Evolutionary conservation across 1,139 yeast species (phyloP), one percentile per base, ranked within the genome.

Genomic region (Saccharomyces pastorianus): DNA sequence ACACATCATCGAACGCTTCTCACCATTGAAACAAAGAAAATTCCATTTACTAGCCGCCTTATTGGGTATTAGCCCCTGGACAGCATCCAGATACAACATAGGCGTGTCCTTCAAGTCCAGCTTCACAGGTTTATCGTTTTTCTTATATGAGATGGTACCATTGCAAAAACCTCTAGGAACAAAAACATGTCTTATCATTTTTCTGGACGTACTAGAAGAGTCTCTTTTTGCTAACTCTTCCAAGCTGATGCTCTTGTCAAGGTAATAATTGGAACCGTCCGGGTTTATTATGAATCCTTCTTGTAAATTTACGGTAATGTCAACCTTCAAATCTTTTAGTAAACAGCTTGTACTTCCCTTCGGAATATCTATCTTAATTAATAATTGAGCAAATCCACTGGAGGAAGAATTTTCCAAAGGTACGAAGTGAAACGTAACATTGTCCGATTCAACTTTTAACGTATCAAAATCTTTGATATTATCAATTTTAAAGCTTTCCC

Each of bases 11-110:
- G 88, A 76, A 64, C 76, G 75, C 51, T 79, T 74, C 32, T 78
- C 78, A 46, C 90, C 84, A 68, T 86, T 93, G 76, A 85, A 88
- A 72, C 86, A 84, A 62, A 86, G 73, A 69, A 88, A 89, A 73
- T 89, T 89, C 96, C 96, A 89, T 26, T 85, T 72, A 59, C 88
- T 83, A 52, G 96, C 96, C 20, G 95, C 95, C 69, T 88, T 96
- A 71, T 88, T 95, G 14, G 96, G 96, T 71, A 88, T 84, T 90
- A 89, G 84, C 56, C 96, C 96, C 72, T 89, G 96, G 60, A 88
- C 76, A 3, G 96, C 96, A 87, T 85, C 86, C 49, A 88, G 90
- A 66, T 83, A 87, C 85, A 87, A 81, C 55, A 85, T 79, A 50
- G 70, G 76, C 41, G 85, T 84, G 9, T 59, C 55, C 28, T 74